Conservation (phyloP, 345 rosid genomes). For the Corchorus olitorius region DNA sequence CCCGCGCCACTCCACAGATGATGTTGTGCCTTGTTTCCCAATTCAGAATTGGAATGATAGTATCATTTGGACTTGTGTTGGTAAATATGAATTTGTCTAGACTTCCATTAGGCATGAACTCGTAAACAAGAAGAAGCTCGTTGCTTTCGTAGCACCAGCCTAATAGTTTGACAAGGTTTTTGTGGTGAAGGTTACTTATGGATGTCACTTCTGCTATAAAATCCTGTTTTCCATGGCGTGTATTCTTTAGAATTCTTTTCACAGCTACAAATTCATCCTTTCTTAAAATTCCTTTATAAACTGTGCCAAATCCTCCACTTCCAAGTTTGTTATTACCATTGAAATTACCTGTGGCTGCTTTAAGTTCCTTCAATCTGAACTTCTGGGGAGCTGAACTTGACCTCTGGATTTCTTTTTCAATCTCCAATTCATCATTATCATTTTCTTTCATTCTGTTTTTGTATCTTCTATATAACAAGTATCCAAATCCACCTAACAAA, state of each 20-base stretch:
- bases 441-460: not conserved
- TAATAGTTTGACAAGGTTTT: conserved; percentile 66
- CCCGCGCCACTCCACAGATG: conserved; percentile 57
- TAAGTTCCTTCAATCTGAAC: conserved; percentile 53
- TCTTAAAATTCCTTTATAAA: conserved; percentile 56
- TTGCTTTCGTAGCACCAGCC: conserved; percentile 73
- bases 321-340: conserved; percentile 57
- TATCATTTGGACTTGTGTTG: conserved; percentile 15
- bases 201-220: conserved; percentile 79
- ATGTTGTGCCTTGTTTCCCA: conserved; percentile 59
- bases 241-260: conserved; percentile 55
- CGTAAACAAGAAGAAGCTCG: conserved; percentile 65
- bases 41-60: conserved; percentile 27
- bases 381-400: conserved; percentile 13
- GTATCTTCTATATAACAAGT: not conserved
- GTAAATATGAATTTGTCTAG: conserved; percentile 56
- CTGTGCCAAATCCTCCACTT: conserved; percentile 78
- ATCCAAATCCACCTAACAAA: conserved; percentile 5
- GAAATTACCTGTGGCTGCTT: conserved; percentile 60
- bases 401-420: not conserved
- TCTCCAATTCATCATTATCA: not conserved
- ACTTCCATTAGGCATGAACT: conserved; percentile 68
- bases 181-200: conserved; percentile 64
- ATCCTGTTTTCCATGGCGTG: conserved; percentile 74
- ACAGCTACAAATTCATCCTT: conserved; percentile 58